Evolutionary conservation across 2,329 filamentous ascomycete species (phyloP), one percentile per base, ranked within the genome.

Genomic region (Colletotrichum shisoi): DNA sequence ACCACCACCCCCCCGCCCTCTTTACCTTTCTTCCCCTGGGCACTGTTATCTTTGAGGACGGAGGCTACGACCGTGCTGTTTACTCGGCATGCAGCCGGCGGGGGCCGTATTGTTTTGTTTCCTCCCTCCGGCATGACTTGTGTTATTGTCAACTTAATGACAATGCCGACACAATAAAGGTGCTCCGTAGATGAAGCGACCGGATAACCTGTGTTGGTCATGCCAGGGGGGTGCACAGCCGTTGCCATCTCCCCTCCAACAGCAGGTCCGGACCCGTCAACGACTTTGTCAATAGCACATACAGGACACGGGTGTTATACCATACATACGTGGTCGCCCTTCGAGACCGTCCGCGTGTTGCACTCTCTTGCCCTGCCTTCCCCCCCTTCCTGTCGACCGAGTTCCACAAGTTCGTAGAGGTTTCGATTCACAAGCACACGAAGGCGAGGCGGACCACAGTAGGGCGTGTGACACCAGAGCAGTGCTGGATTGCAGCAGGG

Each of bases 71-170:
- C 21, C 40, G 31, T 40, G 24, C 19, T 19, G 12, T 53, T 31
- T 27, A 46, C 46, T 42, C 21, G 27, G 15, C 53, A 51, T 54
- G 54, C 31, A 17, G 12, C 46, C 49, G 42, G 37, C 59, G 54
- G 54, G 61, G 46, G 40, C 31, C 19, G 4, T 8, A n/a, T 39
- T 63, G 42, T 53, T 58, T 48, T 57, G 53, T 67, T 53, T 59
- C 60, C 24, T 63, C 63, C 42, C 57, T 61, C 39, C n/a, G 42
- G 34, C 39, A 27, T 21, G n/a, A 19, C n/a, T 19, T 40, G 52
- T 46, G 27, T 62, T 45, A 34, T 46, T 53, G 45, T 48, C 34
- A 37, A 49, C 39, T 62, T 39, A 40, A 40, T 53, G 45, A 53
- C 34, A 42, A 49, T 24, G 45, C 27, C 31, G 39, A 53, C 19